Percentiles rank a stretch among this genome's conserved stretches.
phyloP scores from a whole-genome alignment of 164 flowering plant species.

The Berberis thunbergii region DNA sequence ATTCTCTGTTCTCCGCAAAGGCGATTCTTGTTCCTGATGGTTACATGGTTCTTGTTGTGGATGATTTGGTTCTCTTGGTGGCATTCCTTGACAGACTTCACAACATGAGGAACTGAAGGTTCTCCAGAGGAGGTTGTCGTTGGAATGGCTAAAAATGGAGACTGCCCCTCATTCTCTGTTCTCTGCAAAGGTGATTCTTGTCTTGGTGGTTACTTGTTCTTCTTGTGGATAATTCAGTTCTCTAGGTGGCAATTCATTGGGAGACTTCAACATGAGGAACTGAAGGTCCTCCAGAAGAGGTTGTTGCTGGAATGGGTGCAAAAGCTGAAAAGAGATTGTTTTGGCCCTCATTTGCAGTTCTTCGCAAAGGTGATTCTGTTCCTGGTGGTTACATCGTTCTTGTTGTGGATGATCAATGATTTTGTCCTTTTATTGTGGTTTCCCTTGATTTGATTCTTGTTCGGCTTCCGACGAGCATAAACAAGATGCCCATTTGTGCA shows the following conservation, averaged over 20 bases:
- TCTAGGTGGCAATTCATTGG: conserved; percentile 8
- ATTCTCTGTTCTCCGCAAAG: conserved; percentile 17
- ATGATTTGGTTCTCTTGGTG: conserved; percentile 1
- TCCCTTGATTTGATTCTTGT: conserved; percentile 28
- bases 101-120: too few relatives aligned
- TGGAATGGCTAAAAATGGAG: too few relatives aligned
- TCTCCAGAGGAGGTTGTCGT: too few relatives aligned
- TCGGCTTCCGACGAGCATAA: conserved; percentile 74
- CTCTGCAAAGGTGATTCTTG: too few relatives aligned
- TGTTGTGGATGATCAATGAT: conserved; percentile 12
- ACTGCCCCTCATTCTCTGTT: too few relatives aligned
- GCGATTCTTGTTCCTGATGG: conserved; percentile 16
- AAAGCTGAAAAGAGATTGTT: conserved; percentile 26
- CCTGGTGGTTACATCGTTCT: conserved; percentile 14
- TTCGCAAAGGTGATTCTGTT: conserved; percentile 17
- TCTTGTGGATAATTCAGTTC: too few relatives aligned
- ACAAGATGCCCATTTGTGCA: conserved; percentile 53
- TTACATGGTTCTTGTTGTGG: conserved; percentile 10
- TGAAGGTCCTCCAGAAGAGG: conserved; percentile 32
- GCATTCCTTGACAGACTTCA: too few relatives aligned
- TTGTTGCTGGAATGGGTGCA: conserved; percentile 24
- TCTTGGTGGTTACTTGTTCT: too few relatives aligned
- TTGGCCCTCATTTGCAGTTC: conserved; percentile 21
- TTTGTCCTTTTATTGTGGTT: conserved; percentile 17
- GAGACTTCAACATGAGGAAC: conserved; percentile 25